Conservation (phyloP, 257 asterid species). For the Solanum appendiculatum region DNA sequence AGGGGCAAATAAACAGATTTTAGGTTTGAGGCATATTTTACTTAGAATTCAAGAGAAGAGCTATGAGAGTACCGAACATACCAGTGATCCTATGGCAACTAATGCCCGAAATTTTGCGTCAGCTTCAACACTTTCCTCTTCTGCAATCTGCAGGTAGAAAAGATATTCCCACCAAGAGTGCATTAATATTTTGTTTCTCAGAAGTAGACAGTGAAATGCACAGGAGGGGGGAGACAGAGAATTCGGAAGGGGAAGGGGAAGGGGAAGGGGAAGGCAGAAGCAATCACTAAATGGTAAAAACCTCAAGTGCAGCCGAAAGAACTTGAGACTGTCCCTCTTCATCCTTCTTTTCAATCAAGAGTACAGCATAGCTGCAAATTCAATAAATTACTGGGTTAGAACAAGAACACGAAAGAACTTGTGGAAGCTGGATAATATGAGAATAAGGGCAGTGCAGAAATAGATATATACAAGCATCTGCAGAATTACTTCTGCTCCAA, state of each 20-base stretch:
- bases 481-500: not conserved
- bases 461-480: not conserved
- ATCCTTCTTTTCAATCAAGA: constrained; percentile 76
- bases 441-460: not conserved
- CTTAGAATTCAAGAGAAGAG: not conserved
- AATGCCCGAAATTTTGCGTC: constrained; percentile 81
- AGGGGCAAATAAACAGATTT: not conserved
- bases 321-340: constrained; percentile 97
- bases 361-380: constrained; percentile 78
- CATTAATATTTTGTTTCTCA: not conserved
- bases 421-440: not conserved
- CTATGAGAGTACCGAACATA: constrained; percentile 12
- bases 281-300: constrained; percentile 6
- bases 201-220: not conserved
- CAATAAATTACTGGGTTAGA: constrained; percentile 1
- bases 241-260: not conserved
- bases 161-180: not conserved
- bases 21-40: not conserved
- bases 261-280: not conserved
- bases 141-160: constrained; percentile 60
- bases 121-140: constrained; percentile 52
- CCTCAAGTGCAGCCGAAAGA: constrained; percentile 98
- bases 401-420: not conserved
- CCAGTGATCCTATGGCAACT: constrained; percentile 97
- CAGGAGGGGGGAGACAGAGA: not conserved